Base-by-base conservation (phyloP, 768 basidiomycete species). In the Mycena sanguinolenta region DNA sequence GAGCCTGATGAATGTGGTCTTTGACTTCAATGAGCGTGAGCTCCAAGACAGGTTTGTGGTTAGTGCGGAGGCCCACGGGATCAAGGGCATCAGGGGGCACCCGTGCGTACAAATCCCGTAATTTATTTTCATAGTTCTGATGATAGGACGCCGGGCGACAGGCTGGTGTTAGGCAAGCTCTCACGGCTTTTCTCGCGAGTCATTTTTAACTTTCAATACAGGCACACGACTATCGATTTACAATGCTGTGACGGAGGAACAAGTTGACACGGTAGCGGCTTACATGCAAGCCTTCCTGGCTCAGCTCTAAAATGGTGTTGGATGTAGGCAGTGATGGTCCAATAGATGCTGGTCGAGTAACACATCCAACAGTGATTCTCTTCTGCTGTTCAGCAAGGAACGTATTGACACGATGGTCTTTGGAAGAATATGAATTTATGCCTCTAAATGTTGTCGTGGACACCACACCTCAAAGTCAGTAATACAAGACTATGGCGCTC, bases 181-280 rank as follows among this genome's bases (percentile, higher is more conserved):
- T 38, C 36, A 49, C n/a, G 46, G 16, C 46, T 13, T 49, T 23
- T 9, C 46, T 2, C n/a, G n/a, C 21, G 7, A 49, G n/a, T n/a
- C 21, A 23, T 1, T 49, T 23, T 25, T 49, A 49, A 49, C n/a
- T 49, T 23, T 49, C 7, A 23, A 49, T 23, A 1, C 7, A 49
- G 46, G 49, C 3, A 50, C 49, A 16, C 49, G 49, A 25, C 49
- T 50, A 10, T 50, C 49, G 10, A 50, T 50, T 25, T 50, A 50
- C 49, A 50, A 50, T 25, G 49, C 49, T 25, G 49, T 50, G 49
- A 50, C 49, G 49, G 49, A 50, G 49, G 49, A 50, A 13, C 49
- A 50, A 13, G 49, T 50, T 12, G 49, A 50, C 25, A 27, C 49
- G 13, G 49, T 50, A 6, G 25, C 14, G 49, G 49, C 49, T 25